These are phyloP conservation scores for Tillandsia leiboldiana DNA, from an alignment of 176 grass and related monocot species.

Conservation along the genomic window DNA sequence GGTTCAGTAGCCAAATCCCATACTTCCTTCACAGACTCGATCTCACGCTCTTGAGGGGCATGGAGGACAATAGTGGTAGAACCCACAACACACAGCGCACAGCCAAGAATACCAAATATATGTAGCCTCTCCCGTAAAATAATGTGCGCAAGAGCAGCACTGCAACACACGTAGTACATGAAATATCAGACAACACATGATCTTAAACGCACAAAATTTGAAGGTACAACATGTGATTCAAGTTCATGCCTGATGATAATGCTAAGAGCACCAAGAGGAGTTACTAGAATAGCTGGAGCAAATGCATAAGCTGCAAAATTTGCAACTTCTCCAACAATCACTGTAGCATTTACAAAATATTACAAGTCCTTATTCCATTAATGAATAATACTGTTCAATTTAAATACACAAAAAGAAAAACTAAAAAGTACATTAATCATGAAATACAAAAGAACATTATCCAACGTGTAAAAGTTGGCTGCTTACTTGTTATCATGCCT, in stretches of 20 bases:
- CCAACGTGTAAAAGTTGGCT: neutral
- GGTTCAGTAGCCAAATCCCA: slow-evolving; percentile 98
- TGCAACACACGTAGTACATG: slow-evolving; percentile 27
- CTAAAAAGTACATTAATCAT: neutral
- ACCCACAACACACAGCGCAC: slow-evolving; percentile 91
- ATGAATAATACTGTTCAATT: neutral
- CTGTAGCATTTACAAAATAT: slow-evolving; percentile 34
- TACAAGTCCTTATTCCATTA: neutral
- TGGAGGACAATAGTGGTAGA: slow-evolving; percentile 96
- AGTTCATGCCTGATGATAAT: slow-evolving; percentile 72
- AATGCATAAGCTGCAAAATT: slow-evolving; percentile 98
- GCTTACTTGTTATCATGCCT: slow-evolving; percentile 94
- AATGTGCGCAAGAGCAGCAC: slow-evolving; percentile 82
- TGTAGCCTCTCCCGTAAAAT: slow-evolving; percentile 90
- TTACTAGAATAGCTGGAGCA: slow-evolving; percentile 95
- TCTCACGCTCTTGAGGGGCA: slow-evolving; percentile 82
- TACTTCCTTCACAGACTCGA: slow-evolving; percentile 87
- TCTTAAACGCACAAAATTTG: neutral
- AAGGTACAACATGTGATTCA: neutral
- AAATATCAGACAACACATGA: slow-evolving; percentile 4
- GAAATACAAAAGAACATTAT: neutral
- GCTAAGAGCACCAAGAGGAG: slow-evolving; percentile 93
- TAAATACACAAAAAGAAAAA: neutral
- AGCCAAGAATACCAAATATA: slow-evolving; percentile 89
- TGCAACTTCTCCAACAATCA: slow-evolving; percentile 95